Evolutionary conservation across 2,329 filamentous ascomycete genomes (phyloP), one percentile per base, ranked within the genome.

Genomic region (Elsinoe ampelina): DNA sequence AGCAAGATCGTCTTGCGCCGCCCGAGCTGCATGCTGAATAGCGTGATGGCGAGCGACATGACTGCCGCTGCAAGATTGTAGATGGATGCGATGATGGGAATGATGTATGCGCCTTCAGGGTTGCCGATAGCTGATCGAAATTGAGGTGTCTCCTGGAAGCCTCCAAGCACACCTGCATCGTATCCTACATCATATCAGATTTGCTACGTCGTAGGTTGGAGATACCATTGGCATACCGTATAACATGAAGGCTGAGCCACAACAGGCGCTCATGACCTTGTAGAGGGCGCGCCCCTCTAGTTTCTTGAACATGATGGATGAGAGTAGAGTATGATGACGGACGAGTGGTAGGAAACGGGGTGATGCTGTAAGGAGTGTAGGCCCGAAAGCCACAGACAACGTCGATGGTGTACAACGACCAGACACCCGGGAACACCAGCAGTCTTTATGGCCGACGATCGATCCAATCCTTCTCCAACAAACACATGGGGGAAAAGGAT

Each of bases 181-280:
- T 50, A 30, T 8, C 26, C 45, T 50, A 10, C 10, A 20, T n/a
- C 3, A 58, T 54, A 43, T 60, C 17, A 47, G 41, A n/a, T 11
- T 19, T 34, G 54, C 32, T 34, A 8, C 10, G 7, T 41, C 2
- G 35, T 5, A 20, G 13, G 36, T 35, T 5, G 30, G 8, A 35
- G 38, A n/a, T 2, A 17, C n/a, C 30, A 5, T 41, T 45, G 41
- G 61, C 34, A 64, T 66, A 48, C 65, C 65, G 43, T 65, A 64
- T n/a, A 66, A 61, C 58, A 64, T 60, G 58, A 65, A 68, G 19
- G 65, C 64, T 43, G 64, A 57, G 35, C 63, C 62, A 56, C 65
- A 67, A 45, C 62, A 62, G 12, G 62, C 59, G 54, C 62, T 64
- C 65, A 66, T 66, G 12, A 64, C 60, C 42, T 60, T 60, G 59